phyloP scores from a whole-genome alignment of 306 rosid species.

The Quillaja saponaria region DNA sequence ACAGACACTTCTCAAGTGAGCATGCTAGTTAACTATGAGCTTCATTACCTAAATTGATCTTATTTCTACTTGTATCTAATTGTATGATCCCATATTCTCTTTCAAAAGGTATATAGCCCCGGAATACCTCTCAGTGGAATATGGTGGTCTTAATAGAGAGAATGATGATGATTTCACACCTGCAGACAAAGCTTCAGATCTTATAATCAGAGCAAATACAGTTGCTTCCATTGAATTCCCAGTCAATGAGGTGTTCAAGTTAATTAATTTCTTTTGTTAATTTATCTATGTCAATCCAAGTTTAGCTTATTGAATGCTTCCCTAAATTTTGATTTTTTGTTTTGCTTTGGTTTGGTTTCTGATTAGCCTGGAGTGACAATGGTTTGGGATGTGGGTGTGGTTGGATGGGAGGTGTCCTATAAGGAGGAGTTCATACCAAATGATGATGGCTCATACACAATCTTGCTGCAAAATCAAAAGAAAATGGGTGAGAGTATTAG shows the following conservation, averaged over 20 bases:
- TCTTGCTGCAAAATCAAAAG: conserved; percentile 65
- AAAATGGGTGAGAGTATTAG: conserved; percentile 55
- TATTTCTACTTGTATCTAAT: background rate
- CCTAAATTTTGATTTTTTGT: background rate
- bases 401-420: conserved; percentile 84
- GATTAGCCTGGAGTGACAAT: conserved; percentile 66
- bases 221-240: conserved; percentile 53
- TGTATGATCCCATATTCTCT: background rate
- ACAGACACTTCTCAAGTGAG: conserved; percentile 78
- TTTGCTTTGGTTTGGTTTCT: background rate
- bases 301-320: background rate
- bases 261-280: no score
- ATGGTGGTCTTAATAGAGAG: conserved; percentile 82
- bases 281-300: background rate
- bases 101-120: conserved; percentile 59
- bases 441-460: conserved; percentile 80
- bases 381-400: conserved; percentile 77
- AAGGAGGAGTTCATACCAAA: conserved; percentile 90
- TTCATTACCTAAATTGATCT: background rate
- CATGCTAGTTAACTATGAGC: background rate
- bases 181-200: conserved; percentile 52
- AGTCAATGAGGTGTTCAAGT: conserved; percentile 46
- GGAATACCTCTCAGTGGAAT: conserved; percentile 68
- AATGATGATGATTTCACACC: conserved; percentile 58
- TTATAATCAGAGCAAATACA: conserved; percentile 44